Percentiles rank a stretch among this genome's conserved stretches.
phyloP scores from a whole-genome alignment of 2,329 filamentous ascomycete genomes.

The Botryosphaeria dothidea region DNA sequence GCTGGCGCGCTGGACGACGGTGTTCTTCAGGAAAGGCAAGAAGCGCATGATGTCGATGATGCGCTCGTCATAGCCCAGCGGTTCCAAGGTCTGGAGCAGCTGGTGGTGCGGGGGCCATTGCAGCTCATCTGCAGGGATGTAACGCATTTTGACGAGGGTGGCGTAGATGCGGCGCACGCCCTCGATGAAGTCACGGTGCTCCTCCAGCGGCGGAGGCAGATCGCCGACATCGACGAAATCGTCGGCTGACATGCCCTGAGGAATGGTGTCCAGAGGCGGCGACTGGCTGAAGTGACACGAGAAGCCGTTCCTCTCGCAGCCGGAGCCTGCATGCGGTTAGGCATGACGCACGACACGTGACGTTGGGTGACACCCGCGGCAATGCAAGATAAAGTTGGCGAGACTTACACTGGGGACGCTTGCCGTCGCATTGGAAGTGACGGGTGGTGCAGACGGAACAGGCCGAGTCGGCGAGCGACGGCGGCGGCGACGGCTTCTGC shows the following conservation, averaged over 20 bases:
- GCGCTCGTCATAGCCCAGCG: constrained; percentile 8
- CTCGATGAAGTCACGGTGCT: constrained; percentile 14
- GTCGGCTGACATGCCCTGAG: constrained; percentile 5
- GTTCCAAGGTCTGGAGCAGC: neutral
- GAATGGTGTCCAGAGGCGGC: neutral
- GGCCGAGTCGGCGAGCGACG: constrained; percentile 18
- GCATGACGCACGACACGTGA: constrained; percentile 2
- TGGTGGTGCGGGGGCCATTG: constrained; percentile 19
- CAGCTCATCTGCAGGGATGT: constrained; percentile 19
- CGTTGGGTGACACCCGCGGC: neutral
- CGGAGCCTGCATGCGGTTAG: neutral
- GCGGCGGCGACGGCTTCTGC: constrained; percentile 16
- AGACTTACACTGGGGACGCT: constrained; percentile 11
- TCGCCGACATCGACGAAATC: neutral
- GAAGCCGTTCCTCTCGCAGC: constrained; percentile 10
- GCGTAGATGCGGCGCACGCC: constrained; percentile 20
- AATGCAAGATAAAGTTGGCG: neutral
- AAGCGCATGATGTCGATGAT: constrained; percentile 9
- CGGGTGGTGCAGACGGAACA: constrained; percentile 17
- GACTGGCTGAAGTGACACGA: constrained; percentile 13
- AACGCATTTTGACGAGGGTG: constrained; percentile 22
- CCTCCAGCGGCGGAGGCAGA: constrained; percentile 3
- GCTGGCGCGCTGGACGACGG: constrained; percentile 96
- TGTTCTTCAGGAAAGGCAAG: constrained; percentile 49
- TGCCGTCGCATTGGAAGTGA: constrained; percentile 13